Evolutionary conservation across 306 rosid species (phyloP), one percentile per base, ranked within the genome.

Genomic region (Casuarina cunninghamiana): DNA sequence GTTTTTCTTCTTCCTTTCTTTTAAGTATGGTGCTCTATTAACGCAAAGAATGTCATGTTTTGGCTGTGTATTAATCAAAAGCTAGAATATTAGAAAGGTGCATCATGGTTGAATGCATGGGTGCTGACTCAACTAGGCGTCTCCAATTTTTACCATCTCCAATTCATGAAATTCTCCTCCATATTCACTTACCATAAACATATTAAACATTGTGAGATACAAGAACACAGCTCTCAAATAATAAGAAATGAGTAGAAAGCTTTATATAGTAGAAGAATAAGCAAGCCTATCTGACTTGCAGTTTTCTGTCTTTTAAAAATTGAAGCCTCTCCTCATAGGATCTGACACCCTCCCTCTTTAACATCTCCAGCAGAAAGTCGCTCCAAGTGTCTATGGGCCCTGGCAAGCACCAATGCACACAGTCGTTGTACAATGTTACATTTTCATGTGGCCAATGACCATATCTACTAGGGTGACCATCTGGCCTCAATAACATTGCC

Each of bases 371-470:
- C 57, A 92, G 61, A 76, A 94, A 84, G 84, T 94, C 96, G 55
- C 88, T 89, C 98, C 94, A 94, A 0, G 88, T 82, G 75, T 90
- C 98, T 11, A 94, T 89, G 6, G 98, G 97, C 0, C 98, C 96
- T 0, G 96, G 97, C 81, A 92, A 83, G 75, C 97, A 92, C 97
- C 96, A 96, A 39, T 96, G 99, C 26, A 93, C 94, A 84, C 99
- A 96, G 51, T 96, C 99, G 75, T 93, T 93, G 54, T 85, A 86
- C 82, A 91, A 67, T 7, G 93, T 93, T 46, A 85, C 94, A 44
- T 90, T 93, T 12, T 82, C 96, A 49, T 85, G 35, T 0, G 98
- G 91, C 98, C 93, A 90, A 80, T 93, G 99, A 1, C 99, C 96
- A 77, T 84, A 91, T 50, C 53, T 83, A 82, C 97, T 90, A 1